Evolutionary conservation across 2,329 filamentous ascomycete species (phyloP), one percentile per base, ranked within the genome.

Genomic region (Colletotrichum limetticola): DNA sequence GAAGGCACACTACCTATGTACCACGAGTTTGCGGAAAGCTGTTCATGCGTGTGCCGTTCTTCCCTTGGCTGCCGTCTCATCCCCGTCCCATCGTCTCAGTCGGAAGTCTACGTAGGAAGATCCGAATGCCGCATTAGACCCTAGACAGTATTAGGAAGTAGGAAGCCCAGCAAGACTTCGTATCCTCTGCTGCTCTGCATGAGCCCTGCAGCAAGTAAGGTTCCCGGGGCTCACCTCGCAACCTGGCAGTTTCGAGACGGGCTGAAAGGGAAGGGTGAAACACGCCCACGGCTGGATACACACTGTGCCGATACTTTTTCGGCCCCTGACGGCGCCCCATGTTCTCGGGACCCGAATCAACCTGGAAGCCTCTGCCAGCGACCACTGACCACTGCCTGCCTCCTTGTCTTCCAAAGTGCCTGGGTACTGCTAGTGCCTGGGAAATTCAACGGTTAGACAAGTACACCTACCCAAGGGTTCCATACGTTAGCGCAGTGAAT

Each of bases 221-320:
- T 49, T 49, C 42, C 46, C 53, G 46, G 60, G 60, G 46, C 35
- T 24, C 30, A 49, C 19, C 49, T 65, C 16, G 53, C 16, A 24
- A 26, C 24, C 30, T 53, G 26, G 68, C 52, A 62, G 52, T 68
- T 58, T 63, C 65, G 65, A 62, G 58, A 72, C 37, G 37, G 37
- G 16, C 58, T 35, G 7, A 2, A 66, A 63, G 57, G 37, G 14
- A 32, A 58, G 22, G 28, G 69, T 68, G 58, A 72, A 72, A 72
- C 52, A 37, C 12, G 16, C 30, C 8, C 35, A n/a, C 6, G 5
- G 4, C 19, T 49, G 42, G 8, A 22, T n/a, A 12, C 5, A 53
- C 63, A 71, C 68, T 66, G 63, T 66, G 7, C 12, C 1, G 19
- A 3, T 46, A 61, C 62, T 16, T 9, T 16, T 24, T 19, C 9